Conservation (phyloP, 2,329 filamentous ascomycete genomes). For the Pseudocercospora eumusae region DNA sequence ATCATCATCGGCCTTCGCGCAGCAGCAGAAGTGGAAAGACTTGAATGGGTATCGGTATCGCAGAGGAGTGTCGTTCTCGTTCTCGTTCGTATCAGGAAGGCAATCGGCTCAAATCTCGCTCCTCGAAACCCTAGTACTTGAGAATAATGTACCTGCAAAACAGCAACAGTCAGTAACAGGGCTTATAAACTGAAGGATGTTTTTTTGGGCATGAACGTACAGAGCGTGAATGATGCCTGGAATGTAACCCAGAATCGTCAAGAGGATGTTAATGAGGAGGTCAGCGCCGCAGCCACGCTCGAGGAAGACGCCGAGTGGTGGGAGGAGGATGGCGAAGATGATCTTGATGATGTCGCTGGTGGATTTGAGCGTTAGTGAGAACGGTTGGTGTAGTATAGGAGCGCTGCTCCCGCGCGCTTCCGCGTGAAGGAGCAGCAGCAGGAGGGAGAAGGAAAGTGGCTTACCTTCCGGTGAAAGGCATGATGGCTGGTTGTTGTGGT, state of each 20-base stretch:
- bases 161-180: conserved; percentile 28
- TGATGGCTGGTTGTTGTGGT: conserved; percentile 41
- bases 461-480: conserved; percentile 63
- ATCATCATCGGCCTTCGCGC: background rate
- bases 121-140: conserved; percentile 70
- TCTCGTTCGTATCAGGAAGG: background rate
- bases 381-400: background rate
- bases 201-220: too few relatives aligned
- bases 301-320: conserved; percentile 89
- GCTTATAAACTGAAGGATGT: too few relatives aligned
- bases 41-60: conserved; percentile 11
- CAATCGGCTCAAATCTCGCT: too few relatives aligned
- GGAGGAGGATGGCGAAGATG: conserved; percentile 85
- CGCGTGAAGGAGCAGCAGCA: too few relatives aligned
- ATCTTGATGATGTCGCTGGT: conserved; percentile 74
- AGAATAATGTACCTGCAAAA: conserved; percentile 81
- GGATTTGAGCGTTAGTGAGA: conserved; percentile 22
- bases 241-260: conserved; percentile 65
- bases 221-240: conserved; percentile 82
- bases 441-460: too few relatives aligned
- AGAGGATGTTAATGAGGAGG: conserved; percentile 87
- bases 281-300: conserved; percentile 87
- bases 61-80: background rate
- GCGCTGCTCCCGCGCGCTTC: conserved; percentile 13
- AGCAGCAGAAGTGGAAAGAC: background rate